phyloP scores from a whole-genome alignment of 2,329 filamentous ascomycete species.

The Chrysosphaeria jannelii region DNA sequence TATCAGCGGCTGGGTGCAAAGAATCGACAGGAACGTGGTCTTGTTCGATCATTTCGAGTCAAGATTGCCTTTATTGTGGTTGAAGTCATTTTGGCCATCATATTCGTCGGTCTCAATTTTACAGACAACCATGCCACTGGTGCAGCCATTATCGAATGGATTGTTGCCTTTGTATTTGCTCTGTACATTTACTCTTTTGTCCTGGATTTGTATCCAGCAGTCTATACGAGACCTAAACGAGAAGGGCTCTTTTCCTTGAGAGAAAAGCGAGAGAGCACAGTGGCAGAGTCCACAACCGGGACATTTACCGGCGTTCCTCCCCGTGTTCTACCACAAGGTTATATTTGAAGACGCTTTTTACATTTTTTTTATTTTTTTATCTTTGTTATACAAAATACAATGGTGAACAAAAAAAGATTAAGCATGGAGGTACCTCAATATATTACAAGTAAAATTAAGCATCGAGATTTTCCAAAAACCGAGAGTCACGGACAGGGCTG shows the following conservation, averaged over 20 bases:
- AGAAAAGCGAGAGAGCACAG: too few species aligned
- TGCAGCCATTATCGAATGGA: constrained; percentile 53
- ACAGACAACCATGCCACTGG: constrained; percentile 22
- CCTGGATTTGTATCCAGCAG: constrained; percentile 60
- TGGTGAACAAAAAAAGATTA: not conserved
- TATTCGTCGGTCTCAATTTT: constrained; percentile 31
- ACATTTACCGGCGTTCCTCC: too few species aligned
- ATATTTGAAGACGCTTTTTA: too few species aligned
- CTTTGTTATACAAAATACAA: not conserved
- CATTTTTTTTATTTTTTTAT: too few species aligned
- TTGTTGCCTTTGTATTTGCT: constrained; percentile 58
- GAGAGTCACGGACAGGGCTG: constrained; percentile 17
- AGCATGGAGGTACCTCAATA: not conserved
- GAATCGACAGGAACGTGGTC: constrained; percentile 43
- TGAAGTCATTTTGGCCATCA: constrained; percentile 42
- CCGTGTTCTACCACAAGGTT: too few species aligned
- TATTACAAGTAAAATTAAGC: constrained; percentile 1
- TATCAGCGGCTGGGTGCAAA: constrained; percentile 53
- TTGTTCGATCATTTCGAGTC: constrained; percentile 57
- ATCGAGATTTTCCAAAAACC: constrained; percentile 19
- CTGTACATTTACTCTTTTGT: constrained; percentile 70
- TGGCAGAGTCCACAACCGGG: too few species aligned
- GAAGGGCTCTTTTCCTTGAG: not conserved
- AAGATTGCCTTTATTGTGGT: constrained; percentile 64
- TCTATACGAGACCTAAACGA: constrained; percentile 18